Evolutionary conservation across 371 early-diverging fungal genomes (phyloP), one percentile per base, ranked within the genome.

Genomic region (Mortierella sp.): DNA sequence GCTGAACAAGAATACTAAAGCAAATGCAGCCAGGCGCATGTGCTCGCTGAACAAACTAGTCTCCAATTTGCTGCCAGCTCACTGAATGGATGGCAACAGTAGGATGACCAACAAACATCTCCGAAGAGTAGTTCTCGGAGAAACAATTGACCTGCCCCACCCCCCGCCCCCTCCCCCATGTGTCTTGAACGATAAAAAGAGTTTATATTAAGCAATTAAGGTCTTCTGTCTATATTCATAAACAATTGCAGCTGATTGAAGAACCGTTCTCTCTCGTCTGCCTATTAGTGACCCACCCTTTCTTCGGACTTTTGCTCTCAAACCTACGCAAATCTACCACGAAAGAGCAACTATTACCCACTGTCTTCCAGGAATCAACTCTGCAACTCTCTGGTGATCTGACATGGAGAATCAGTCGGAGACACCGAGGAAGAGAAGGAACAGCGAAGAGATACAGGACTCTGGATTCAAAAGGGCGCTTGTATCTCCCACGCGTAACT

Each of bases 401-500:
- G 35, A 63, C 43, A 73, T 73, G 73, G 73, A 73, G n/a, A 61
- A 64, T 60, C 70, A 70, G 58, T 22, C 58, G 6, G 49, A 26
- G 28, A 30, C 47, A 8, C 18, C 40, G 10, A 68, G 62, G 39
- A 76, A 76, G 59, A 52, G 77, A 66, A 76, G 69, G 63, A 70
- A 71, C 59, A 66, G 52, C 55, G 77, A 71, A 40, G 77, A 71
- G 6, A 67, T 61, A 28, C 57, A 52, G 35, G 40, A 63, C 9
- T 52, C 63, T 30, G 57, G 70, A 43, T 71, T 62, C 52, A 76
- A 76, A 37, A 76, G 59, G 68, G 64, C 49, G 2, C 68, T 68
- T 22, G 64, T 64, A 1, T 74, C 74, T 20, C 47, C 70, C 18
- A 37, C 58, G 5, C 22, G 47, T 39, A 37, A n/a, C 11, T 63